Evolutionary conservation across 2,329 filamentous ascomycete species (phyloP), one percentile per base, ranked within the genome.

Genomic region (Colletotrichum orchidophilum): DNA sequence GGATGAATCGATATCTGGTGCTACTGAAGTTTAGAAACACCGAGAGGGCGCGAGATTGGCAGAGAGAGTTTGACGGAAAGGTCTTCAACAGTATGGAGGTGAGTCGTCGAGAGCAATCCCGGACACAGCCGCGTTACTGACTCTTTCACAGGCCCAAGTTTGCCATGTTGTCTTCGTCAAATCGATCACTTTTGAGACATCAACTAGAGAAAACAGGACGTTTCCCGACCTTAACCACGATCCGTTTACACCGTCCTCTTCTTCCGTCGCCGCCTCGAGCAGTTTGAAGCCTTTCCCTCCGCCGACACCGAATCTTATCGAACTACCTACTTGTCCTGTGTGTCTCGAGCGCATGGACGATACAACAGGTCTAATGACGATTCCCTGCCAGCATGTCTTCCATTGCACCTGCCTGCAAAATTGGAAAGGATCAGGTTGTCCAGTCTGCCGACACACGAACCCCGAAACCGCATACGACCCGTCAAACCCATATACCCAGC

Each of bases 341-440:
- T 99, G 96, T 75, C 87, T 99, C 5, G 96, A 99, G 80, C 92
- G 96, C 58, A 99, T 99, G 96, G 96, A 99, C 77, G 96, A 98
- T 80, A 98, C 95, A 0, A 97, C 95, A 0, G 96, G 96, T 0
- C 86, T 99, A 2, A 90, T 99, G 78, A 99, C 96, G 1, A 98
- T 98, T 50, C 92, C 97, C 33, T 99, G 96, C 79, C 96, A 98
- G 77, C 96, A 99, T 77, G 94, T 98, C 62, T 99, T 99, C 79
- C 96, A 99, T 80, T 98, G 96, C 79, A 95, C 92, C 1, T 99
- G 96, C 81, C 86, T 99, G 1, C 94, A 97, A 78, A 98, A 96
- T 79, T 99, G 96, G 96, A 94, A 94, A 78, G 95, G 96, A 5
- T 93, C 92, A 29, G 96, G 96, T 5, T 99, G 96, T 78, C 96